phyloP scores from a whole-genome alignment of 2,329 filamentous ascomycete genomes.

The Thermothelomyces thermophilus region DNA sequence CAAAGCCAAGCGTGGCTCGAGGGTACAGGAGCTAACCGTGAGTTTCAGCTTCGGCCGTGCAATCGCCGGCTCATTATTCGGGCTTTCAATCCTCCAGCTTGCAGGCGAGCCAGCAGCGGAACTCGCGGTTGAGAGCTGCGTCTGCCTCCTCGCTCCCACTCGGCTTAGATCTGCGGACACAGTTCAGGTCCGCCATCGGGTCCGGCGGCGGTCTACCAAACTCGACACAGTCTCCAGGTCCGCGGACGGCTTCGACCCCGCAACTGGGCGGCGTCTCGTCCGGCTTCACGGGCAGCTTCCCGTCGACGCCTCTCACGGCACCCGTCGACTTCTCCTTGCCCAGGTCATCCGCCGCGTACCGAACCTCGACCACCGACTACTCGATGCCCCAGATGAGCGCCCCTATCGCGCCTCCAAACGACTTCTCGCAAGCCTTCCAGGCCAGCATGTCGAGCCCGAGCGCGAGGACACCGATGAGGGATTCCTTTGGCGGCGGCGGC shows the following conservation, averaged over 20 bases:
- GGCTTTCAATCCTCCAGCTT: constrained; percentile 36
- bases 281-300: constrained; percentile 44
- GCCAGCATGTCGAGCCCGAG: constrained; percentile 34
- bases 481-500: constrained; percentile 31
- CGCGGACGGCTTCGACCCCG: constrained; percentile 34
- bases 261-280: constrained; percentile 36
- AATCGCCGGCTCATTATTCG: constrained; percentile 46
- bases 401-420: constrained; percentile 46
- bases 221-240: constrained; percentile 29
- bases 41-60: constrained; percentile 36
- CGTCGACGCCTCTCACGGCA: constrained; percentile 48
- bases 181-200: constrained; percentile 36
- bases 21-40: not conserved
- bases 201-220: constrained; percentile 26
- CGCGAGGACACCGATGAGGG: constrained; percentile 39
- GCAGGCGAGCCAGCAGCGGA: constrained; percentile 39
- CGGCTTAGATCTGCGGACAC: constrained; percentile 39
- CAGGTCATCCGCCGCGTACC: constrained; percentile 35
- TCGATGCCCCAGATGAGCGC: constrained; percentile 49
- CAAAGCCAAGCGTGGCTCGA: too few relatives aligned
- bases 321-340: constrained; percentile 47
- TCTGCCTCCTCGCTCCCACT: constrained; percentile 42
- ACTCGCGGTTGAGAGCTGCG: constrained; percentile 44
- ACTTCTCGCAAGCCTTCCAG: constrained; percentile 46
- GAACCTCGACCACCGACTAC: constrained; percentile 38